These are phyloP conservation scores for Pouteria campechiana DNA, from an alignment of 179 eudicot species.

Conservation along the genomic window DNA sequence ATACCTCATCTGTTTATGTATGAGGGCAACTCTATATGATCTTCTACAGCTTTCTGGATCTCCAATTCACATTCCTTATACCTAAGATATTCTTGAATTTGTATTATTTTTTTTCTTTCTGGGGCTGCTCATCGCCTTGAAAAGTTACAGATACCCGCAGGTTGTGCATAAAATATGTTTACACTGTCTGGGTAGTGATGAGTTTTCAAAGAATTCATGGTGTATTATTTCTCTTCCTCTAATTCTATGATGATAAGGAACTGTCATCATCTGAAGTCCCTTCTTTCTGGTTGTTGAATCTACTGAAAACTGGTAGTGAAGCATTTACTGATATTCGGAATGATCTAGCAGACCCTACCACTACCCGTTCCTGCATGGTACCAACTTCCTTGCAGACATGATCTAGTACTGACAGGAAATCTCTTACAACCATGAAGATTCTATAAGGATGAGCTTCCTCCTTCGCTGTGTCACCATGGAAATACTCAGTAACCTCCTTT, in stretches of 20 bases:
- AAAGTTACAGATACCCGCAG: too few species aligned
- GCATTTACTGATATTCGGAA: conserved; percentile 66
- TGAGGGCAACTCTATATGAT: too few species aligned
- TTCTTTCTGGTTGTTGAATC: conserved; percentile 28
- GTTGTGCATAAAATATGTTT: too few species aligned
- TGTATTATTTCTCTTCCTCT: too few species aligned
- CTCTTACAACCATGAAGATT: conserved; percentile 79
- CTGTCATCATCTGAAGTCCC: conserved; percentile 65
- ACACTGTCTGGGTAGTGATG: too few species aligned
- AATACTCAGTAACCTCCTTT: conserved; percentile 72
- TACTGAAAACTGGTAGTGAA: conserved; percentile 45
- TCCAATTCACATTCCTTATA: too few species aligned
- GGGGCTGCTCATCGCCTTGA: too few species aligned
- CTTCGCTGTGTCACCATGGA: conserved; percentile 74
- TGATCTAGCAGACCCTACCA: conserved; percentile 65
- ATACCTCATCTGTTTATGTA: too few species aligned
- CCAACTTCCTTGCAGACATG: conserved; percentile 88
- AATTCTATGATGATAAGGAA: conserved; percentile 39
- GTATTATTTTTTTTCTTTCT: too few species aligned
- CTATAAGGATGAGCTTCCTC: conserved; percentile 90
- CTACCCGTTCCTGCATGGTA: conserved; percentile 43
- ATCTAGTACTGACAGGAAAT: conserved; percentile 60
- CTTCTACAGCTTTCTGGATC: too few species aligned
- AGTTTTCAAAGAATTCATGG: too few species aligned
- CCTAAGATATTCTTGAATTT: too few species aligned